These are phyloP conservation scores for Sarocladium brachiariae DNA, from an alignment of 2,329 filamentous ascomycete genomes.

Conservation along the genomic window DNA sequence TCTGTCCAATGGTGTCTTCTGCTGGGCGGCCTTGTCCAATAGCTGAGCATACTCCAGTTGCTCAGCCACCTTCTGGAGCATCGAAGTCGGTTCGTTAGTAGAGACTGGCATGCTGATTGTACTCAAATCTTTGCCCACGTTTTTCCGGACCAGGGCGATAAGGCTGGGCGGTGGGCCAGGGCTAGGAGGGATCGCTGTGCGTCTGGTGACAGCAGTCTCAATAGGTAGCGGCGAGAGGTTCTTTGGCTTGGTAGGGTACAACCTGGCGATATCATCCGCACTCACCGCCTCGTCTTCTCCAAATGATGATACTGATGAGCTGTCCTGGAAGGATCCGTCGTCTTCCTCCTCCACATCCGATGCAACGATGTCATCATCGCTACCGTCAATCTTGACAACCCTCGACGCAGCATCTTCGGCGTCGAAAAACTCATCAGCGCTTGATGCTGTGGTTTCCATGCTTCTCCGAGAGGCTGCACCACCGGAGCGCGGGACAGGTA, in stretches of 20 bases:
- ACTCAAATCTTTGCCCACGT: constrained; percentile 94
- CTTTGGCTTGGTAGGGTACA: constrained; percentile 73
- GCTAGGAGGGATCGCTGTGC: constrained; percentile 64
- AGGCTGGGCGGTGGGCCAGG: constrained; percentile 80
- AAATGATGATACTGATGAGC: constrained; percentile 52
- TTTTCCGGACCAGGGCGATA: constrained; percentile 91
- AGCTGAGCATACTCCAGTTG: constrained; percentile 85
- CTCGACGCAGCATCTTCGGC: constrained; percentile 57
- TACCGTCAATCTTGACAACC: constrained; percentile 66
- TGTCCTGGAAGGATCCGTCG: constrained; percentile 46
- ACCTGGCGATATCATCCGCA: constrained; percentile 50
- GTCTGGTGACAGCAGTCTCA: constrained; percentile 54
- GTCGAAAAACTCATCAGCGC: constrained; percentile 90
- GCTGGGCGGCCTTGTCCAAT: constrained; percentile 65
- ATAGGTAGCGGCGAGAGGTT: constrained; percentile 72
- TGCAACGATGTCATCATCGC: constrained; percentile 56
- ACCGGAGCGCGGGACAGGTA: constrained; percentile 45
- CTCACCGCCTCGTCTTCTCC: constrained; percentile 51
- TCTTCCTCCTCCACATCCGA: constrained; percentile 51
- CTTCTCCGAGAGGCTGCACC: constrained; percentile 49
- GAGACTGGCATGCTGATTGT: constrained; percentile 98
- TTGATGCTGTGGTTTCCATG: constrained; percentile 65
- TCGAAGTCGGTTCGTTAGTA: constrained; percentile 84
- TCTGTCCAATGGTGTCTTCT: constrained; percentile 57
- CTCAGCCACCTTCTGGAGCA: constrained; percentile 84